Evolutionary conservation across 768 basidiomycete species (phyloP), one percentile per base, ranked within the genome.

Genomic region (Naganishia friedmannii): DNA sequence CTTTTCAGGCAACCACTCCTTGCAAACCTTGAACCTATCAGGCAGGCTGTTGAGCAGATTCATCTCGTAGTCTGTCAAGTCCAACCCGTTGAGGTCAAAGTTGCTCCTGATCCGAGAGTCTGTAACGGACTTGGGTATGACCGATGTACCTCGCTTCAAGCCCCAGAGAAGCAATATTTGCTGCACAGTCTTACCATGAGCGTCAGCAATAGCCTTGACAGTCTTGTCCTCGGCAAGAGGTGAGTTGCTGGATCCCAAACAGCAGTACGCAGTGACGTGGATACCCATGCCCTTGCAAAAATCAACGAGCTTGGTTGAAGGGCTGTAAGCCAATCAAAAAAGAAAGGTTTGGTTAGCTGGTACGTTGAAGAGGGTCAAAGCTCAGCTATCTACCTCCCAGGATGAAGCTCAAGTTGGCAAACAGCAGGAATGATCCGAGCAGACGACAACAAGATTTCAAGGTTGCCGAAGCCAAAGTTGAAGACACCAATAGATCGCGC

Each of bases 381-480:
- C n/a, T n/a, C n/a, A n/a, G n/a, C n/a, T n/a, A n/a, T n/a, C n/a
- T n/a, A n/a, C n/a, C n/a, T n/a, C n/a, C n/a, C n/a, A n/a, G 39
- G 55, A 58, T 60, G 67, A 3, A 87, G 79, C 75, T 87, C 86
- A 26, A 87, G 77, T 78, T 90, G 89, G 74, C 90, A 87, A n/a
- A 87, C 84, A 45, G 86, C 86, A n/a, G 89, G 88, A 23, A 85
- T 82, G 74, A 88, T 84, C 71, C 86, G 85, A 51, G 87, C 88
- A 0, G 82, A 82, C 26, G 87, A 84, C 51, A 90, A 83, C 65
- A 92, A 85, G 73, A 88, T 85, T 76, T 90, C 86, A 23, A 93
- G 83, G 77, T 88, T 86, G 70, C 78, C 81, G 78, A 88, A 82
- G 7, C 85, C 86, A 78, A 87, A 89, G 83, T 92, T 92, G 73